Percentiles rank a stretch among this genome's conserved stretches.
Evolutionary conservation across 148 eudicot species (phyloP).

Genomic region (Rhododendron ovatum): DNA sequence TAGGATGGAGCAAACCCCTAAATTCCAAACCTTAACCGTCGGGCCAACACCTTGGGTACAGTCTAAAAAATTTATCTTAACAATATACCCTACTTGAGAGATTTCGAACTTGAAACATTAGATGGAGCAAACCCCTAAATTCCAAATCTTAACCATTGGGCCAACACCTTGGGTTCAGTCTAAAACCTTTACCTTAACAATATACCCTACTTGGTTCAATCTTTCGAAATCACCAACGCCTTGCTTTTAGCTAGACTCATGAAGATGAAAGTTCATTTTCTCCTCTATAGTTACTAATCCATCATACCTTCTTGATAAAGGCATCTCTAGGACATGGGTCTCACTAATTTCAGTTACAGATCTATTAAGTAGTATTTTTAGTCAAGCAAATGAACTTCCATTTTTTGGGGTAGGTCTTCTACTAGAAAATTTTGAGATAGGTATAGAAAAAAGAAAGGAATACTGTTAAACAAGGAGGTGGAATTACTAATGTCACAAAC

Average conservation of each 20-base stretch:
- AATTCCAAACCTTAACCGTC: too few relatives aligned
- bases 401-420: background rate
- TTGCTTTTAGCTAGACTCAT: background rate
- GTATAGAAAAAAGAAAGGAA: background rate
- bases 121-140: too few relatives aligned
- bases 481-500: background rate
- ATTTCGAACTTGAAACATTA: too few relatives aligned
- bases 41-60: too few relatives aligned
- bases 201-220: background rate
- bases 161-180: too few relatives aligned
- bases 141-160: too few relatives aligned
- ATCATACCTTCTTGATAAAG: background rate
- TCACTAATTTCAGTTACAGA: background rate
- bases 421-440: background rate
- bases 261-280: background rate
- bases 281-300: background rate
- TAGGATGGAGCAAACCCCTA: too few relatives aligned
- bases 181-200: background rate
- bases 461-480: background rate
- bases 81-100: too few relatives aligned
- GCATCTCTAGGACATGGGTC: background rate
- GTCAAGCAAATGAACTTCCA: background rate
- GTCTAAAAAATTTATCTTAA: too few relatives aligned
- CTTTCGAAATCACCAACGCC: background rate
- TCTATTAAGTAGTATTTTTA: background rate